A percentile compares a stretch with the other conserved stretches of the same genome.
These are phyloP conservation scores for Isabelozyma gotoi DNA, from an alignment of 805 yeast genomes.

Conservation along the genomic window DNA sequence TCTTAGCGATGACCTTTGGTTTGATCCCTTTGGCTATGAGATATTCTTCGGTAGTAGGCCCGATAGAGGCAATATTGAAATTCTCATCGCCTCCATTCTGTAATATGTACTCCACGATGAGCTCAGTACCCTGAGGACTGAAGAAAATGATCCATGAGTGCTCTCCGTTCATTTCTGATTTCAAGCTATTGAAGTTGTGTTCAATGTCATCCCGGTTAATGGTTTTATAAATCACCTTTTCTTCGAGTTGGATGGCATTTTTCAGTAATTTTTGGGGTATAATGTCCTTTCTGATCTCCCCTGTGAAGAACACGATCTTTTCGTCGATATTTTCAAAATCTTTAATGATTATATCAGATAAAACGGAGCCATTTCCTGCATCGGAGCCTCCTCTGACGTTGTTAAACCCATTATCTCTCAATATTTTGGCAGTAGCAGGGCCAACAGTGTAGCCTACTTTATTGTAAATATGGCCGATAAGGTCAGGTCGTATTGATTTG, in stretches of 20 bases:
- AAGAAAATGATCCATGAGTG: constrained; percentile 77
- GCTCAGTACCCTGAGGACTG: constrained; percentile 85
- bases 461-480: constrained; percentile 28
- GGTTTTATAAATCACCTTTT: constrained; percentile 71
- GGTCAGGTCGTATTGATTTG: constrained; percentile 2
- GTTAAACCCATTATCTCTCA: constrained; percentile 61
- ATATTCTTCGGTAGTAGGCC: constrained; percentile 84
- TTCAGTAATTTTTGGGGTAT: constrained; percentile 61
- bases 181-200: constrained; percentile 26
- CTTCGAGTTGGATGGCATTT: constrained; percentile 48
- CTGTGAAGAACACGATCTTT: constrained; percentile 72
- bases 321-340: constrained; percentile 19
- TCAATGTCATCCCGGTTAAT: constrained; percentile 47
- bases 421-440: constrained; percentile 72
- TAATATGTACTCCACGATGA: constrained; percentile 47
- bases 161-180: constrained; percentile 9
- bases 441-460: constrained; percentile 85
- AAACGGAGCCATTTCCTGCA: constrained; percentile 78
- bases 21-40: constrained; percentile 49
- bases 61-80: constrained; percentile 73
- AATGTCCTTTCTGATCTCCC: constrained; percentile 78
- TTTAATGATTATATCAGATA: constrained; percentile 61
- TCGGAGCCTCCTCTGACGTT: constrained; percentile 68
- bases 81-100: constrained; percentile 7
- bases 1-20: constrained; percentile 64